Percentiles rank a stretch among this genome's conserved stretches.
phyloP scores from a whole-genome alignment of 2,329 filamentous ascomycete genomes.

The Byssochlamys sp. region DNA sequence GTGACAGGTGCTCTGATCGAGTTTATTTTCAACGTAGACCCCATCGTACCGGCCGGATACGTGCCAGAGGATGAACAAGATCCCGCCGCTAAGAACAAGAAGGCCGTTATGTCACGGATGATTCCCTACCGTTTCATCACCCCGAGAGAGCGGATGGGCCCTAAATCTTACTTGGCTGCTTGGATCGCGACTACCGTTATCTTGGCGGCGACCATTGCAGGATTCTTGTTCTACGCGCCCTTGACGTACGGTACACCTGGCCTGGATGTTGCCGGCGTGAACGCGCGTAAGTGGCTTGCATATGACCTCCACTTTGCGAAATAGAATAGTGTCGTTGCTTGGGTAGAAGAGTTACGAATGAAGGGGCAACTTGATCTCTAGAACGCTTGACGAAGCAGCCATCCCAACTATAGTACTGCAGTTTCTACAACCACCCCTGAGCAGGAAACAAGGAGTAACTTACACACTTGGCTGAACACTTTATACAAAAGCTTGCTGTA shows the following conservation, averaged over 20 bases:
- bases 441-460: no score
- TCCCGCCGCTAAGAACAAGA: conserved; percentile 32
- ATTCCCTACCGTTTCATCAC: conserved; percentile 50
- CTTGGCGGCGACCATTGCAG: conserved; percentile 56
- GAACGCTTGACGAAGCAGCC: not conserved
- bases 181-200: conserved; percentile 73
- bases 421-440: not conserved
- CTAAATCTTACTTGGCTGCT: conserved; percentile 63
- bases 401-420: not conserved
- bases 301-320: conserved; percentile 99
- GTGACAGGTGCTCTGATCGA: conserved; percentile 87
- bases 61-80: conserved; percentile 24
- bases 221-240: conserved; percentile 89
- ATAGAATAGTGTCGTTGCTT: conserved; percentile 41
- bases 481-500: not conserved
- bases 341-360: not conserved
- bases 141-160: conserved; percentile 71
- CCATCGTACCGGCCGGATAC: conserved; percentile 47
- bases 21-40: conserved; percentile 89
- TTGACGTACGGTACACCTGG: conserved; percentile 92
- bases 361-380: not conserved
- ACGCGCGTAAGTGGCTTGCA: conserved; percentile 83
- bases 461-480: not conserved
- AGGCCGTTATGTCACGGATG: conserved; percentile 24
- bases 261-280: conserved; percentile 65